phyloP scores from a whole-genome alignment of 768 basidiomycete genomes.

The Gyrodon lividus region DNA sequence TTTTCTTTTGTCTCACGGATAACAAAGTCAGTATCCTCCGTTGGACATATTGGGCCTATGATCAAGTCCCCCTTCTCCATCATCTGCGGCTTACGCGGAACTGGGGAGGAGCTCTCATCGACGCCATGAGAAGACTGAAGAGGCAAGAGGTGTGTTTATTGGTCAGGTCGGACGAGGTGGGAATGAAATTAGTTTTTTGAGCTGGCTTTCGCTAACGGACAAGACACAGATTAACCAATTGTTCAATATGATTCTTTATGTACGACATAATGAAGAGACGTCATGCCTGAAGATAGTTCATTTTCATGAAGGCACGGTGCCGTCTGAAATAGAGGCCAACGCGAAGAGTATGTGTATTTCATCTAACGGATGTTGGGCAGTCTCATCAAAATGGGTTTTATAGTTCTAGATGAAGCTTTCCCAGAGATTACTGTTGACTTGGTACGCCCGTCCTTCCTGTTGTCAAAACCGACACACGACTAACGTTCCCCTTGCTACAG shows the following conservation, averaged over 20 bases:
- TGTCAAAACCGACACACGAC: neutral
- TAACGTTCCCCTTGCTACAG: constrained; percentile 25
- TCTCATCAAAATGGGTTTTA: neutral
- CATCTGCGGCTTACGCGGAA: constrained; percentile 33
- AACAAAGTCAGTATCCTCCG: constrained; percentile 55
- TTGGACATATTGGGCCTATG: constrained; percentile 60
- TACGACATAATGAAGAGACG: constrained; percentile 67
- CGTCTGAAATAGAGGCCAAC: constrained; percentile 74
- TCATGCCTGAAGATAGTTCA: constrained; percentile 68
- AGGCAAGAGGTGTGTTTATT: constrained; percentile 59
- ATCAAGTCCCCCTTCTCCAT: constrained; percentile 55
- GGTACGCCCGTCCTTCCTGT: constrained; percentile 30
- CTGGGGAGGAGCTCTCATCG: constrained; percentile 45
- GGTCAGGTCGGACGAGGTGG: constrained; percentile 66
- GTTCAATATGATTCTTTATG: constrained; percentile 66
- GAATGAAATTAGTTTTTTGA: neutral
- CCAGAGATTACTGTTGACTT: constrained; percentile 64
- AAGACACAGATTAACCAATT: constrained; percentile 57
- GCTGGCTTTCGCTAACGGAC: neutral
- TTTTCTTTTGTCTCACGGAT: constrained; percentile 48
- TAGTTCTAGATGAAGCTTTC: constrained; percentile 62
- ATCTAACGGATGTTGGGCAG: neutral
- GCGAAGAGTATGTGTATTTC: constrained; percentile 46
- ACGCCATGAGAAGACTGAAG: constrained; percentile 45
- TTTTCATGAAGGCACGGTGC: constrained; percentile 56